Base-by-base conservation (phyloP, 2,329 filamentous ascomycete genomes). In the Tolypocladium guangdongense region DNA sequence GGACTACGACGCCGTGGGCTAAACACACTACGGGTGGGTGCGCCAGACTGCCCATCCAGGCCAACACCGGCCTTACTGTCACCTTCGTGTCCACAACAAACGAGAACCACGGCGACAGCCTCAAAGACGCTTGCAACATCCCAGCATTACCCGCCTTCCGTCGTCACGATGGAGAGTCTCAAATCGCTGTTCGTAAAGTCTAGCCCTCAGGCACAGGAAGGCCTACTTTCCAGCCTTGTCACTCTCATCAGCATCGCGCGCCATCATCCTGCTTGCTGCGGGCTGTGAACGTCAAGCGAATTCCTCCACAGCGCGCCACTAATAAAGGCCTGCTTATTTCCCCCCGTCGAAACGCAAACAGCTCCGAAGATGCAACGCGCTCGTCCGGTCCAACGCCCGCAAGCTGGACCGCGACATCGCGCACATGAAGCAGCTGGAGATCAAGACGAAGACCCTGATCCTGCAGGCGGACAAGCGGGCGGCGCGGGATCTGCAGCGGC, bases 401-500 rank as follows among this genome's bases (percentile, higher is more conserved):
- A 92, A 95, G 67, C 82, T 97, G 63, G 93, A 99, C 69, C 91
- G 92, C 66, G 91, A 96, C 71, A 92, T 99, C 66, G 72, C 78
- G 52, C 78, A 84, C 59, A 81, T 93, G 59, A 91, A 88, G 69
- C 75, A 81, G 52, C 84, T 89, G 59, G 92, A 99, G 68, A 72
- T 73, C 64, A 93, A 93, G 71, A 91, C 91, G 57, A 90, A 89
- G 65, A 85, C 81, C 68, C 82, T 89, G 59, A 97, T 97, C 69
- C 68, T 95, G 53, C 82, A 85, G 63, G 88, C 92, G 63, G 88
- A 90, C 64, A 84, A 83, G 65, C 88, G 92, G 56, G 89, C 83
- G 24, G 84, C 92, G 66, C 82, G 83, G 57, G 90, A 93, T 68
- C 87, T 90, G 0, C 78, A 85, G 3, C 87, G 89, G 66, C 80